Conservation (phyloP, 2,329 filamentous ascomycete species). For the Rugonectria rugulosa region DNA sequence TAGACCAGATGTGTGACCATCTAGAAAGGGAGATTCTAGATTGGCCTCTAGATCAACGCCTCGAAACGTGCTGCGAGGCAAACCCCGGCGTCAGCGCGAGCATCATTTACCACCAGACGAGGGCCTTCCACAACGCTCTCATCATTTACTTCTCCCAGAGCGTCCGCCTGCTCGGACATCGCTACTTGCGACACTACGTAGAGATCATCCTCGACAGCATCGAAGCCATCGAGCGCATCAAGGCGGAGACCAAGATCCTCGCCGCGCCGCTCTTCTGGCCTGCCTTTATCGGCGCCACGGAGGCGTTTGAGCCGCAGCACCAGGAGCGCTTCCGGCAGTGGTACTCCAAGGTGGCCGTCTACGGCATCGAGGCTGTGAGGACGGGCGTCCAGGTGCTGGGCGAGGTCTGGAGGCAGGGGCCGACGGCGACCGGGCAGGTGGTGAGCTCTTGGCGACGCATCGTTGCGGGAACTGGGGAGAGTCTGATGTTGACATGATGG, state of each 20-base stretch:
- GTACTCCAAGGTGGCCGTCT: slow-evolving; percentile 27
- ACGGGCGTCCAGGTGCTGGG: slow-evolving; percentile 32
- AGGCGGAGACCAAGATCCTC: slow-evolving; percentile 24
- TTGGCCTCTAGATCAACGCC: slow-evolving; percentile 14
- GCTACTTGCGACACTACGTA: slow-evolving; percentile 28
- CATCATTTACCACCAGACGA: slow-evolving; percentile 23
- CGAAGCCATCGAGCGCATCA: slow-evolving; percentile 33
- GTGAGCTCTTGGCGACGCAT: slow-evolving; percentile 15
- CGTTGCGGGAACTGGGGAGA: slow-evolving; percentile 1
- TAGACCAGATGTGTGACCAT: slow-evolving; percentile 10
- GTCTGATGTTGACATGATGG: slow-evolving; percentile 18
- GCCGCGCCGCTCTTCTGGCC: slow-evolving; percentile 37
- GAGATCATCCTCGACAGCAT: slow-evolving; percentile 28
- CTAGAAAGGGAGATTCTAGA: slow-evolving; percentile 22
- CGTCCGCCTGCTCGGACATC: slow-evolving; percentile 24
- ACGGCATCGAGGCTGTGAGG: slow-evolving; percentile 34
- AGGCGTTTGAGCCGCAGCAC: slow-evolving; percentile 27
- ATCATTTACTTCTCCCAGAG: slow-evolving; percentile 38
- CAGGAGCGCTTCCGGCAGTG: slow-evolving; percentile 31
- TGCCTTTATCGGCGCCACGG: slow-evolving; percentile 32
- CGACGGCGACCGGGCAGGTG: slow-evolving; percentile 1
- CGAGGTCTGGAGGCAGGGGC: slow-evolving; percentile 28
- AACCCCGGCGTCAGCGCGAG: slow-evolving; percentile 13
- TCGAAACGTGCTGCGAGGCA: slow-evolving; percentile 3
- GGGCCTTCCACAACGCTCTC: slow-evolving; percentile 36